phyloP scores from a whole-genome alignment of 2,329 filamentous ascomycete genomes.

The Fusarium robinianum region DNA sequence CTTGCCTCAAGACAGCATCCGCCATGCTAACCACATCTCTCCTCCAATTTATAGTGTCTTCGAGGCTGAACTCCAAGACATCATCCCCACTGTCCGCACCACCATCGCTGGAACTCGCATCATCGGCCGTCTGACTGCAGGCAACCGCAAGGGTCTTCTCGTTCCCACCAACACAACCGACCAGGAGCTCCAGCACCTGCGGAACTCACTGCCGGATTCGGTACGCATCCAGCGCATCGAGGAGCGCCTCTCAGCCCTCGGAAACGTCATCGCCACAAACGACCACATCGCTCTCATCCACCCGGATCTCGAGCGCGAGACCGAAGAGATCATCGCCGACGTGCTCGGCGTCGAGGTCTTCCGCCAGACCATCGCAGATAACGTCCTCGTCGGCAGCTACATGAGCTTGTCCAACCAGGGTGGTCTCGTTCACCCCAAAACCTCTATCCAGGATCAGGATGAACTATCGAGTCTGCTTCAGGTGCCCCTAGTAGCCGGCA shows the following conservation, averaged over 20 bases:
- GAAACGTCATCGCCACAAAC: slow-evolving; percentile 95
- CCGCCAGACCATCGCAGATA: slow-evolving; percentile 93
- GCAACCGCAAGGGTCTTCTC: slow-evolving; percentile 94
- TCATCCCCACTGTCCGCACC: slow-evolving; percentile 94
- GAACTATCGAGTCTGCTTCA: slow-evolving; percentile 92
- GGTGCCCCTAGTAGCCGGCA: slow-evolving; percentile 92
- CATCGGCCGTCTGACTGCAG: slow-evolving; percentile 91
- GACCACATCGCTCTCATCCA: slow-evolving; percentile 97
- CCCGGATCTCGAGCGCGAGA: slow-evolving; percentile 95
- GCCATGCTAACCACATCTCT: too few relatives aligned
- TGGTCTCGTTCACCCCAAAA: slow-evolving; percentile 96
- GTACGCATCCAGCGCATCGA: slow-evolving; percentile 98
- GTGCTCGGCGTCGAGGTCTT: slow-evolving; percentile 89
- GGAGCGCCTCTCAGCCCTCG: slow-evolving; percentile 91
- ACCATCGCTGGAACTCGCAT: slow-evolving; percentile 97
- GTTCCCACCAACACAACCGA: slow-evolving; percentile 96
- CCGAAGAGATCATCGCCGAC: slow-evolving; percentile 97
- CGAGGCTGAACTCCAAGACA: slow-evolving; percentile 95
- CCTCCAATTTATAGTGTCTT: slow-evolving; percentile 70
- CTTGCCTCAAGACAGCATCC: too few relatives aligned
- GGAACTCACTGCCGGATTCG: slow-evolving; percentile 88
- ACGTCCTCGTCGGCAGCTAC: slow-evolving; percentile 94
- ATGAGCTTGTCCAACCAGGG: slow-evolving; percentile 97
- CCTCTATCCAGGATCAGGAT: slow-evolving; percentile 95
- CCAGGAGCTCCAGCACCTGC: slow-evolving; percentile 96